phyloP scores from a whole-genome alignment of 2,329 filamentous ascomycete species.

The Colletotrichum falcatum region DNA sequence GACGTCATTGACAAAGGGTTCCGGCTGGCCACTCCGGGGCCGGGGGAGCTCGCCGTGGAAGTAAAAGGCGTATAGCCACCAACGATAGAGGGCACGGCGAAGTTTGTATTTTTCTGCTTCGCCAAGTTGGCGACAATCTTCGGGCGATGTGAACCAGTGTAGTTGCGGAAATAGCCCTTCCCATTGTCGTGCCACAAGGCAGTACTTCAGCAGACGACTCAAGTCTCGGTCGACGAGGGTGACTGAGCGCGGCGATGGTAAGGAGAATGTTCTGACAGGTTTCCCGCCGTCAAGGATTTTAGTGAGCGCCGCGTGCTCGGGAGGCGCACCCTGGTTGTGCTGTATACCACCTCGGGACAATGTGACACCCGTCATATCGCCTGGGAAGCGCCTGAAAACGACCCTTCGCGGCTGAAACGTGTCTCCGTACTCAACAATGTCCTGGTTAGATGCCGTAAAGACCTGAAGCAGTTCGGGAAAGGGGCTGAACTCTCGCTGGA shows the following conservation, averaged over 20 bases:
- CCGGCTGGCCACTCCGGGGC: conserved; percentile 53
- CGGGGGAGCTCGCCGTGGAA: conserved; percentile 61
- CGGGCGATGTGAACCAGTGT: conserved; percentile 60
- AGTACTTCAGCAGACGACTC: conserved; percentile 49
- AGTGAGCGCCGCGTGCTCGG: conserved; percentile 8
- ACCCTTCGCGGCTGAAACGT: conserved; percentile 55
- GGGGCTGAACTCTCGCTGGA: conserved; percentile 57
- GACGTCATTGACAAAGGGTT: conserved; percentile 55
- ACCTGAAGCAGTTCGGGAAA: conserved; percentile 61
- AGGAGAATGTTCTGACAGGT: neutral
- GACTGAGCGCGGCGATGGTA: conserved; percentile 43
- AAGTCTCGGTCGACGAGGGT: conserved; percentile 51
- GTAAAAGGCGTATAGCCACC: conserved; percentile 66
- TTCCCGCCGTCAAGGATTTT: conserved; percentile 14
- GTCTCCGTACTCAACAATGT: conserved; percentile 49
- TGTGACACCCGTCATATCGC: conserved; percentile 47
- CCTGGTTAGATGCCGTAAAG: conserved; percentile 56
- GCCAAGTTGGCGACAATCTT: conserved; percentile 58
- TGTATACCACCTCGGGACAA: conserved; percentile 31
- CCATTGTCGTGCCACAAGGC: conserved; percentile 53
- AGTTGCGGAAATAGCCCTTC: conserved; percentile 57
- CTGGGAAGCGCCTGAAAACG: conserved; percentile 53
- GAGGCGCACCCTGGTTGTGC: neutral
- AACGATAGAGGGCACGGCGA: conserved; percentile 63
- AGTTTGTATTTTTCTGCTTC: conserved; percentile 59